Evolutionary conservation across 495 filamentous ascomycete species (phyloP).

Genomic region (Neurospora sp.): DNA sequence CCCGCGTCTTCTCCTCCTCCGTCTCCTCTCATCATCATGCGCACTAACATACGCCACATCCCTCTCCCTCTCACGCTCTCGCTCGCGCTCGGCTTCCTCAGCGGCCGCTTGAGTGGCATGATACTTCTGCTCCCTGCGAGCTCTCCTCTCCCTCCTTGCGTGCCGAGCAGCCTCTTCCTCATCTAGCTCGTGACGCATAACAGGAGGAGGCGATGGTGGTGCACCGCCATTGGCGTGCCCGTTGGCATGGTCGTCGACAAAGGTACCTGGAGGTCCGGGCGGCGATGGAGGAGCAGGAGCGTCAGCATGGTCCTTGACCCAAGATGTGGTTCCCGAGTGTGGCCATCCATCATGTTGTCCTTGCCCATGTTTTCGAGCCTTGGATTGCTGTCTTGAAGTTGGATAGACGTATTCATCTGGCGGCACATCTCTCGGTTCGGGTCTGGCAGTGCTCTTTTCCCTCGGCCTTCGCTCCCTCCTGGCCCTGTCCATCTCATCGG

Average conservation of each 20-base stretch:
- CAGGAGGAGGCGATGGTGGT: background rate
- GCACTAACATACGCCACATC: slow-evolving; percentile 3
- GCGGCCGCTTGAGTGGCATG: slow-evolving; percentile 34
- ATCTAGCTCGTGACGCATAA: slow-evolving; percentile 33
- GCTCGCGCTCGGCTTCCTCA: slow-evolving; percentile 28
- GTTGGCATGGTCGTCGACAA: slow-evolving; percentile 29
- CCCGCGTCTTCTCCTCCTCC: background rate
- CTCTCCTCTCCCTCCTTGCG: slow-evolving; percentile 27
- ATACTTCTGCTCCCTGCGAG: slow-evolving; percentile 21
- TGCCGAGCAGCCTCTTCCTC: slow-evolving; percentile 33
- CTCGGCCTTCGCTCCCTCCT: slow-evolving; percentile 6
- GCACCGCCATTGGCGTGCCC: background rate
- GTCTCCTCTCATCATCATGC: background rate
- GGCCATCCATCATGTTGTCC: slow-evolving; percentile 36
- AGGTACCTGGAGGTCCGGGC: slow-evolving; percentile 15
- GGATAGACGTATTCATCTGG: slow-evolving; percentile 36
- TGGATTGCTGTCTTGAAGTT: slow-evolving; percentile 10
- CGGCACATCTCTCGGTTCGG: slow-evolving; percentile 22
- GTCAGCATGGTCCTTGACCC: slow-evolving; percentile 52
- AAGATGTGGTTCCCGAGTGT: slow-evolving; percentile 46
- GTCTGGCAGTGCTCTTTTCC: slow-evolving; percentile 12
- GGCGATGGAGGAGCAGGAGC: slow-evolving; percentile 38
- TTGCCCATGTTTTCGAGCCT: slow-evolving; percentile 27
- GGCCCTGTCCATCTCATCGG: background rate
- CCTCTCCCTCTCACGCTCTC: slow-evolving; percentile 7